Base-by-base conservation (phyloP, 805 yeast genomes). In the Kodamaea restingae region DNA sequence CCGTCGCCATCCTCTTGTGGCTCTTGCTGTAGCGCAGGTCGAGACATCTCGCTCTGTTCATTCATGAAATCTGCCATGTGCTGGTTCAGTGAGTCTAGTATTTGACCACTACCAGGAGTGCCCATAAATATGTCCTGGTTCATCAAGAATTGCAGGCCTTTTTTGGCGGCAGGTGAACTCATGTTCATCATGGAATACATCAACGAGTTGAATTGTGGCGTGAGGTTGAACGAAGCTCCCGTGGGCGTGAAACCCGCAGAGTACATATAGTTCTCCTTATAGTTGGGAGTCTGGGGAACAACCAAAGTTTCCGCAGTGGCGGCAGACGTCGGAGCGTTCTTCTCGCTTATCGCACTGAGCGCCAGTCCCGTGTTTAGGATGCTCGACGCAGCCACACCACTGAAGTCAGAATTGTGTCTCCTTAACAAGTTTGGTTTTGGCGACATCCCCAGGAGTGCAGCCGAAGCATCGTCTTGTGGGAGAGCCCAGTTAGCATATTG, bases 161-260 rank as follows among this genome's bases (percentile, higher is more conserved):
- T 21, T 40, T 27, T 38, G 43, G 30, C 48, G 35, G 52, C 63
- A 4, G 70, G 70, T 11, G 66, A 58, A 43, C 56, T 58, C 43
- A 57, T 39, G 41, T 44, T 55, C 59, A 61, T 56, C 52, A 61
- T 55, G 18, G 65, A 55, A 46, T 63, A 57, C 68, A 66, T 65
- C 57, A 65, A 53, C 10, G 67, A 51, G 48, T 63, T 65, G 54
- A 65, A 61, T 43, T 62, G 70, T 5, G 71, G 70, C 11, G 70
- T 66, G 40, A 64, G 55, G 47, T 61, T 64, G 48, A 55, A 61
- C 1, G 54, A 46, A 24, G 43, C 39, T 24, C 43, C 39, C 32
- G 43, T 41, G 4, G 67, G 67, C 1, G 67, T 61, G 26, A 60
- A 50, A 4, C 67, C 67, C 11, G 60, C 40, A 3, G 51, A 20